Evolutionary conservation across 306 rosid genomes (phyloP), one percentile per base, ranked within the genome.

Genomic region (Glycyrrhiza uralensis): DNA sequence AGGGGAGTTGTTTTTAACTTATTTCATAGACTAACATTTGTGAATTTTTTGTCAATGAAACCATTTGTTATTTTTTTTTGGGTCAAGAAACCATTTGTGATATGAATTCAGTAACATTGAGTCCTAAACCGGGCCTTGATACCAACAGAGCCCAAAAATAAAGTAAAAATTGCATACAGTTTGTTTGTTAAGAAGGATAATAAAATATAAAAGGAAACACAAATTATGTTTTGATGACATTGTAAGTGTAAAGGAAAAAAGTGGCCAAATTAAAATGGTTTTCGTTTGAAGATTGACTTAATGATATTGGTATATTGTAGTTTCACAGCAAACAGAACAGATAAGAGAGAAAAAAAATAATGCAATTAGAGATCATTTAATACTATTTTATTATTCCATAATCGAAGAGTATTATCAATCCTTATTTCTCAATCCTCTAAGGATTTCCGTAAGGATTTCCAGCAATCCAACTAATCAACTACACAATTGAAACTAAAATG

Each of bases 381-480:
- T 76, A 45, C 5, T 20, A n/a, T 50, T 0, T 8, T 45, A 79
- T 65, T 46, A 59, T 11, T 66, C 73, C 33, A 7, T 24, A 65
- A 65, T n/a, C 28, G 60, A 66, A 56, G 18, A 33, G 36, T 66
- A 56, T 24, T 24, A 46, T 54, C 5, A 78, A 54, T 71, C 73
- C 76, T 24, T 54, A 28, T 15, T 15, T 24, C 62, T 26, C 19
- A 70, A 51, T 28, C 58, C 56, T 38, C 22, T 46, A 14, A 0
- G 66, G 56, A 79, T 65, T 65, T 72, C 15, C 15, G 55, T 26
- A 59, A 55, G 69, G 57, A 66, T 45, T 63, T 73, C 10, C 42
- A 72, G 28, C 56, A 36, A 79, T 29, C 29, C 56, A 79, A 6
- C 54, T 72, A 55, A 54, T 41, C 45, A 61, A 11, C 69, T 63